Conservation (phyloP, 2,329 filamentous ascomycete genomes). For the Aureobasidium musti region DNA sequence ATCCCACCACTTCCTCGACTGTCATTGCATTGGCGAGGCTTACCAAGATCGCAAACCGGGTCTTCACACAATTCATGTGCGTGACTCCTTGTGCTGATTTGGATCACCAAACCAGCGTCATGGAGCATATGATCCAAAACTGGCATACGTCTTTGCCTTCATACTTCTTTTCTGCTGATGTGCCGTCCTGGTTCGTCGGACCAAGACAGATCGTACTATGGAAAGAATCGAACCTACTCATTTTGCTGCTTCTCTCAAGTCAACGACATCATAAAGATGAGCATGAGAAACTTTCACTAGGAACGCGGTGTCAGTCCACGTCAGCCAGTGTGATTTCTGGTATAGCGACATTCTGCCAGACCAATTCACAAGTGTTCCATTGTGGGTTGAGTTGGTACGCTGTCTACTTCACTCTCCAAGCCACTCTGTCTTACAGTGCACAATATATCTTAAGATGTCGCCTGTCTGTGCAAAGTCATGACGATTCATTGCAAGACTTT, state of each 20-base stretch:
- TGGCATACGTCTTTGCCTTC: conserved; percentile 33
- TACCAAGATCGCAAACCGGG: conserved; percentile 34
- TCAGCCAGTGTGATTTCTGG: conserved; percentile 30
- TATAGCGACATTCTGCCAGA: conserved; percentile 32
- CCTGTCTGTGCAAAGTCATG: background rate
- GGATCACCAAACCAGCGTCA: conserved; percentile 31
- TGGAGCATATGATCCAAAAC: conserved; percentile 33
- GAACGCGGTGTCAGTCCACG: conserved; percentile 31
- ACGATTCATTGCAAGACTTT: conserved; percentile 1
- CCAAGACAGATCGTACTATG: conserved; percentile 33
- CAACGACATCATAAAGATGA: conserved; percentile 31
- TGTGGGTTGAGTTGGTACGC: conserved; percentile 34
- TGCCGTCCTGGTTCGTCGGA: conserved; percentile 34
- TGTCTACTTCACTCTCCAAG: conserved; percentile 34
- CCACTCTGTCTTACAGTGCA: conserved; percentile 23
- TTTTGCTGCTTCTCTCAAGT: conserved; percentile 32
- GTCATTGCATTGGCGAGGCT: conserved; percentile 33
- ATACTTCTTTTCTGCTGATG: conserved; percentile 31
- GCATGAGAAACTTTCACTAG: conserved; percentile 32
- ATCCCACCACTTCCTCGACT: conserved; percentile 32
- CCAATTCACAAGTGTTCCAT: conserved; percentile 25
- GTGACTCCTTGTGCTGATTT: conserved; percentile 29
- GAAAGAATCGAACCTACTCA: conserved; percentile 35
- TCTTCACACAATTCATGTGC: conserved; percentile 32
- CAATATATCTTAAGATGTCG: conserved; percentile 17